Evolutionary conservation across 331 rosid genomes (phyloP), one percentile per base, ranked within the genome.

Genomic region (Phaseolus coccineus): DNA sequence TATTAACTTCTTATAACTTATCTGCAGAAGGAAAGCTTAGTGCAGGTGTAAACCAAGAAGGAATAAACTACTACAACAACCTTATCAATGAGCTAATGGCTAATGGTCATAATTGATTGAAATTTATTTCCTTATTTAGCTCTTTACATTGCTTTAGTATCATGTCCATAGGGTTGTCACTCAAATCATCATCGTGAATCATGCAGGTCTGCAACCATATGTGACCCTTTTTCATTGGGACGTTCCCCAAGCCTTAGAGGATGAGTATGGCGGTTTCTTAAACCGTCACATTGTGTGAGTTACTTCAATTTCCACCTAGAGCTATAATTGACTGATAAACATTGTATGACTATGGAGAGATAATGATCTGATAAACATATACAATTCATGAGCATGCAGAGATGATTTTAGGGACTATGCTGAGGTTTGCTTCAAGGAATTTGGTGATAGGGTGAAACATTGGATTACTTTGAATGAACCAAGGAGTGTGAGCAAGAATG

Each of bases 381-480:
- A 46, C n/a, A 48, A 73, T 52, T 24, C 48, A 10, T n/a, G 64
- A 52, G 3, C 56, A 33, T 68, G 64, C 76, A 87, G 90, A 61
- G 31, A 84, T 22, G 90, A 87, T 76, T 87, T 81, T 76, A 63
- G 67, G 19, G 86, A 84, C 55, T 84, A 71, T 22, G 84, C 81
- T 46, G 90, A 84, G 58, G 55, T 87, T 42, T 85, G 84, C 75
- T 84, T 69, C 84, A 81, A 84, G 69, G 75, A 84, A 81, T 84
- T 87, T 74, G 87, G 87, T 9, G 75, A 87, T 65, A 81, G 77
- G 28, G 86, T 84, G 55, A 87, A 81, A 83, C 56, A 70, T 74
- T 87, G 90, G 86, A 78, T 70, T 58, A 87, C 90, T 28, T 31
- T 87, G 47, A 85, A 87, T 51, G 89, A 87, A 63, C 91, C 91